Conservation (phyloP, 441 rosid species). For the Codiaeum variegatum region DNA sequence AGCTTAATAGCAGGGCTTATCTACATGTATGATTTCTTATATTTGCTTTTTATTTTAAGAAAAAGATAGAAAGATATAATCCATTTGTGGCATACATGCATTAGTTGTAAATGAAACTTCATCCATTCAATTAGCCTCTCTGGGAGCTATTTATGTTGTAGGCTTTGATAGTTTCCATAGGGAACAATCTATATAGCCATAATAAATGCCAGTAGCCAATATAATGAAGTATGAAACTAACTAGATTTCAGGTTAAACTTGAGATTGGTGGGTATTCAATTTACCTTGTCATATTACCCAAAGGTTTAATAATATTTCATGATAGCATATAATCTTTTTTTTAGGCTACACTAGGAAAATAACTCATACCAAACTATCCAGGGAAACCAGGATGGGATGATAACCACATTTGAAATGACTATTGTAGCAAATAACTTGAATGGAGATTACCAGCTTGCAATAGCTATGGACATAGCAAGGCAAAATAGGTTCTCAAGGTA, state of each 20-base stretch:
- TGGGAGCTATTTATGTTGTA: background rate
- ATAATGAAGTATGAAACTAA: background rate
- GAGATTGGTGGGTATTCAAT: conserved; percentile 12
- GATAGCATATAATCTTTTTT: conserved; percentile 27
- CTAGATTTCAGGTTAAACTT: background rate
- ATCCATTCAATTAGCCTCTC: background rate
- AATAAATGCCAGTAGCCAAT: background rate
- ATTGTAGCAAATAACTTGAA: conserved; percentile 58
- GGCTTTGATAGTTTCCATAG: background rate
- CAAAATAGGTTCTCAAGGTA: conserved; percentile 67
- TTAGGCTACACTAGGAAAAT: conserved; percentile 53
- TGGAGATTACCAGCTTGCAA: conserved; percentile 76
- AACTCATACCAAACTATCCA: conserved; percentile 58
- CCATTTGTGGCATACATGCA: background rate
- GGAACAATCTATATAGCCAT: background rate
- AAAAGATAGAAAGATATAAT: background rate
- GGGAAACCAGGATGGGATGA: conserved; percentile 71
- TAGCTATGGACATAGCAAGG: conserved; percentile 52
- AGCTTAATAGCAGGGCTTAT: conserved; percentile 46
- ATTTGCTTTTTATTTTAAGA: background rate
- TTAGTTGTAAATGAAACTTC: background rate
- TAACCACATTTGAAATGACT: conserved; percentile 60
- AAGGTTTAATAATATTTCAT: conserved; percentile 16
- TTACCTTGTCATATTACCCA: conserved; percentile 4
- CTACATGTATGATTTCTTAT: conserved; percentile 43